phyloP scores from a whole-genome alignment of 2,329 filamentous ascomycete genomes.

The Truncatella angustata region DNA sequence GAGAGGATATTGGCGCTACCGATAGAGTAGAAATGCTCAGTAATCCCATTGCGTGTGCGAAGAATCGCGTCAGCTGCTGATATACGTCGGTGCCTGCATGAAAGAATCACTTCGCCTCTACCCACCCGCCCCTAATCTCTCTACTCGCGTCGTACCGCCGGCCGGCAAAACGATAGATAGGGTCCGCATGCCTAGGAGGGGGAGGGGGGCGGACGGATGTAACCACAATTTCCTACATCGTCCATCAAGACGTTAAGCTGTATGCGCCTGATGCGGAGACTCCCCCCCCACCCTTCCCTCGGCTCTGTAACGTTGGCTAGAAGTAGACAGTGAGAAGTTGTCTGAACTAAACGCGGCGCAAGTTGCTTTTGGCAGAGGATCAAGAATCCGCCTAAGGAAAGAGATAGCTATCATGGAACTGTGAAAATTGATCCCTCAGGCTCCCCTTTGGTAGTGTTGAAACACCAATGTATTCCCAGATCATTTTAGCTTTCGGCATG shows the following conservation, averaged over 20 bases:
- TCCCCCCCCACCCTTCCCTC: too few species aligned
- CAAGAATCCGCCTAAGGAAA: conserved; percentile 21
- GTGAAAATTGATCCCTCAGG: conserved; percentile 17
- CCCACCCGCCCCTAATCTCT: conserved; percentile 13
- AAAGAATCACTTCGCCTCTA: conserved; percentile 15
- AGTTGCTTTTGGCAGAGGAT: conserved; percentile 20
- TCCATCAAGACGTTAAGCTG: conserved; percentile 27
- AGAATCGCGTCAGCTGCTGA: conserved; percentile 14
- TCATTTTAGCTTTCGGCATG: conserved; percentile 17
- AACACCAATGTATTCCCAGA: conserved; percentile 5
- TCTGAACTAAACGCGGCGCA: conserved; percentile 14
- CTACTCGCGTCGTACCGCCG: conserved; percentile 13
- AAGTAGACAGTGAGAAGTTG: neutral
- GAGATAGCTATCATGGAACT: conserved; percentile 23
- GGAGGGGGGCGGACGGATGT: conserved; percentile 27
- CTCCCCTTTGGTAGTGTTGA: neutral
- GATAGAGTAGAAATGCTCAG: conserved; percentile 10
- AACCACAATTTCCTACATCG: conserved; percentile 27
- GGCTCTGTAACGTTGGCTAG: conserved; percentile 32
- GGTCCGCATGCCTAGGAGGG: conserved; percentile 9
- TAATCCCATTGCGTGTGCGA: conserved; percentile 13
- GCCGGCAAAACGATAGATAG: conserved; percentile 11
- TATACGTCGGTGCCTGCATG: conserved; percentile 18
- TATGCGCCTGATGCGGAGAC: conserved; percentile 29
- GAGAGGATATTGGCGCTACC: conserved; percentile 2